These are phyloP conservation scores for Boletus coccyginus DNA, from an alignment of 768 basidiomycete species.

Conservation along the genomic window DNA sequence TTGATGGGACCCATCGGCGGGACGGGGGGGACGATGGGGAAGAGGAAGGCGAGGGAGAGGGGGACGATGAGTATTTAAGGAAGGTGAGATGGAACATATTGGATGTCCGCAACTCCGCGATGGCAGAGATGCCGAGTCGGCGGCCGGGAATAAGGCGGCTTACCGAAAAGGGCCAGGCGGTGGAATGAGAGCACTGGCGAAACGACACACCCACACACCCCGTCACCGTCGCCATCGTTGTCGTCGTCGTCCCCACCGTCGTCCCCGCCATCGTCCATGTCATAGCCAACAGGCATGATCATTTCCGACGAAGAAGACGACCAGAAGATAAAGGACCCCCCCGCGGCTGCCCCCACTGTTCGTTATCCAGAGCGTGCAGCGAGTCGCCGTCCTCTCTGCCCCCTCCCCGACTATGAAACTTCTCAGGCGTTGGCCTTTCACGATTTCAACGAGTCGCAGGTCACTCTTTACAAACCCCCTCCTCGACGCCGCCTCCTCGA, in stretches of 20 bases:
- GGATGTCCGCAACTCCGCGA: constrained; percentile 26
- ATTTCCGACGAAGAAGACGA: constrained; percentile 47
- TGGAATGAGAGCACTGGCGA: not conserved
- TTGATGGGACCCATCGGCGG: constrained; percentile 29
- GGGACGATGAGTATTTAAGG: constrained; percentile 24
- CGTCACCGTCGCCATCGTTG: not conserved
- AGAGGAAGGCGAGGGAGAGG: not conserved
- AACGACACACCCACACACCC: constrained; percentile 6
- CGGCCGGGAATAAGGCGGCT: not conserved
- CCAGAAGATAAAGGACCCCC: constrained; percentile 40
- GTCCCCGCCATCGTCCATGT: constrained; percentile 25
- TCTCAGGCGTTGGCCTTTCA: constrained; percentile 51
- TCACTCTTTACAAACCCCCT: constrained; percentile 33
- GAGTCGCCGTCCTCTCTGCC: constrained; percentile 43
- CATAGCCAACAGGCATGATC: constrained; percentile 46
- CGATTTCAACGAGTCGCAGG: constrained; percentile 26
- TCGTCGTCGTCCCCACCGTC: not conserved
- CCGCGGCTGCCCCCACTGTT: constrained; percentile 40
- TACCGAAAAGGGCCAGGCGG: constrained; percentile 8
- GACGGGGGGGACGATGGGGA: constrained; percentile 3
- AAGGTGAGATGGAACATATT: constrained; percentile 26
- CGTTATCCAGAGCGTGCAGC: constrained; percentile 49
- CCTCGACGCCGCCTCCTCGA: constrained; percentile 32
- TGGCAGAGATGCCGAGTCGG: not conserved
- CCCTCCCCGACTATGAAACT: constrained; percentile 69